A percentile compares a stretch with the other conserved stretches of the same genome.
Evolutionary conservation across 2,329 filamentous ascomycete species (phyloP).

Genomic region (Onygenales sp.): DNA sequence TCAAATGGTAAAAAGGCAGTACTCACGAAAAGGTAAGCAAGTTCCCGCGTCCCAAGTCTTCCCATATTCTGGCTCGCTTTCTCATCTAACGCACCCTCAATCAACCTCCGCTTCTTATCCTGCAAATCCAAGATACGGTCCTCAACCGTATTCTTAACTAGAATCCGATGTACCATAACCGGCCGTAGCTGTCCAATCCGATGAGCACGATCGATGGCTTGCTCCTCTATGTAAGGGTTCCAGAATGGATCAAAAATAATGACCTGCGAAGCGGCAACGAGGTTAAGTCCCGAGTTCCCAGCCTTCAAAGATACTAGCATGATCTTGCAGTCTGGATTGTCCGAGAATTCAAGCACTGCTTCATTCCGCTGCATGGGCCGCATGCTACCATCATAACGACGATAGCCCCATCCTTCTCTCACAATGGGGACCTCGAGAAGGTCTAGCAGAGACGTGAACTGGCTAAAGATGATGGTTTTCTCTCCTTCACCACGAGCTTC

Average conservation of each 20-base stretch:
- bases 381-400: slow-evolving; percentile 72
- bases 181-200: slow-evolving; percentile 69
- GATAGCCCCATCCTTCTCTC: slow-evolving; percentile 48
- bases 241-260: slow-evolving; percentile 90
- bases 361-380: slow-evolving; percentile 54
- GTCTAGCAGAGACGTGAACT: slow-evolving; percentile 71
- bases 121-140: slow-evolving; percentile 76
- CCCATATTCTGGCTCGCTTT: slow-evolving; percentile 56
- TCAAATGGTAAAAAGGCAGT: neutral
- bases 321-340: slow-evolving; percentile 50
- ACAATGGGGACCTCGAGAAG: slow-evolving; percentile 63
- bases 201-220: slow-evolving; percentile 82
- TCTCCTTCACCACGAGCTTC: slow-evolving; percentile 45
- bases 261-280: slow-evolving; percentile 72
- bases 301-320: slow-evolving; percentile 74
- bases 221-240: slow-evolving; percentile 89
- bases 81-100: slow-evolving; percentile 73
- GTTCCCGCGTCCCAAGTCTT: slow-evolving; percentile 55
- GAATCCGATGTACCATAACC: slow-evolving; percentile 70
- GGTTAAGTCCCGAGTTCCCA: slow-evolving; percentile 76
- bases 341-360: slow-evolving; percentile 58
- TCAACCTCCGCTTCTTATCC: slow-evolving; percentile 65
- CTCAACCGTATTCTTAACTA: slow-evolving; percentile 72
- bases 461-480: slow-evolving; percentile 74
- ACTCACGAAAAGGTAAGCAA: slow-evolving; percentile 57